These are phyloP conservation scores for Volvariella volvacea DNA, from an alignment of 1,284 basidiomycete species.

Conservation along the genomic window DNA sequence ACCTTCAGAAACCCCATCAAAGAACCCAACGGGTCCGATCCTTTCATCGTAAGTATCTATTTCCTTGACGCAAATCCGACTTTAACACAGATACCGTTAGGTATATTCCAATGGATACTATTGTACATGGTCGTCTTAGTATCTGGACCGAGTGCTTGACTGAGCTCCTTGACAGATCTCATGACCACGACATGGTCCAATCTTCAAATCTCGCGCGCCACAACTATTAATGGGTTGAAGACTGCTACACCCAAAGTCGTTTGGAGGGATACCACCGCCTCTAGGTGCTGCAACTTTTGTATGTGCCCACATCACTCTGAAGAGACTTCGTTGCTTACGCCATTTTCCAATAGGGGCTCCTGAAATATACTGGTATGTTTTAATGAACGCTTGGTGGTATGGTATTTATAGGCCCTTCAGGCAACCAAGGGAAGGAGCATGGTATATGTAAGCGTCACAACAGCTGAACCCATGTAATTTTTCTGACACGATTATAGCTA, in stretches of 20 bases:
- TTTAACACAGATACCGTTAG: constrained; percentile 7
- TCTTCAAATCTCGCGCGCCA: constrained; percentile 29
- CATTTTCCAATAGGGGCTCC: constrained; percentile 20
- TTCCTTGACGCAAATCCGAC: not conserved
- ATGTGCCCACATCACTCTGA: constrained; percentile 1
- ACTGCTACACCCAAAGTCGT: constrained; percentile 27
- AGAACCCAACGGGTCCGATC: constrained; percentile 25
- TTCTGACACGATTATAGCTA: constrained; percentile 12
- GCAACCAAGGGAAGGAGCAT: constrained; percentile 20
- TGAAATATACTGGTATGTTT: constrained; percentile 24
- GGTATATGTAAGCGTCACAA: constrained; percentile 22
- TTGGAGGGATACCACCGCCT: constrained; percentile 28
- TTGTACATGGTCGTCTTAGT: constrained; percentile 15
- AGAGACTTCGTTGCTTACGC: not conserved
- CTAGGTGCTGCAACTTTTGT: constrained; percentile 33
- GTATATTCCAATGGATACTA: constrained; percentile 28
- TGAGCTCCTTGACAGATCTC: constrained; percentile 15
- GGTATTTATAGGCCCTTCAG: constrained; percentile 7
- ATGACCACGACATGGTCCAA: constrained; percentile 33
- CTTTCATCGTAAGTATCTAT: constrained; percentile 24
- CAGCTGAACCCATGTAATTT: not conserved
- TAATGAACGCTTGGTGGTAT: not conserved
- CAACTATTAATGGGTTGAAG: constrained; percentile 30
- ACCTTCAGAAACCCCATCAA: constrained; percentile 32
- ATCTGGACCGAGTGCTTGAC: too few relatives aligned